Base-by-base conservation (phyloP, 768 basidiomycete species). In the Rhodocollybia butyracea region DNA sequence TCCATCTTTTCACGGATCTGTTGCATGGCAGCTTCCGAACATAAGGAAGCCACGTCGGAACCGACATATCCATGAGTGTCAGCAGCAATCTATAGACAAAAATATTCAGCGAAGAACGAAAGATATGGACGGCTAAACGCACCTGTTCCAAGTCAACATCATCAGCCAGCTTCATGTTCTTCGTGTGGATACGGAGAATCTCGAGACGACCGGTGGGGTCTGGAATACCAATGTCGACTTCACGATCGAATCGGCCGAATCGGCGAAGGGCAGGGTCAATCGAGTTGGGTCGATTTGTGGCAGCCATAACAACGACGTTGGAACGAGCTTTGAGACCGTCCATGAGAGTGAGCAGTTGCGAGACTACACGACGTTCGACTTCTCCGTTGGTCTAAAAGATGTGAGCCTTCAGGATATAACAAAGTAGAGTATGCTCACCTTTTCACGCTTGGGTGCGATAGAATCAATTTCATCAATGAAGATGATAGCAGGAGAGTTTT, bases 1-100 rank as follows among this genome's bases (percentile, higher is more conserved):
- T 98, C 95, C 96, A 99, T 98, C 85, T 99, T 99, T 76, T 99
- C 97, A 70, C 97, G 91, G 60, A 99, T 99, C 70, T 99, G 97
- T 77, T 99, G 97, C 97, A 99, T 99, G 43, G 97, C 97, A 54
- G 97, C 97, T 70, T 99, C 97, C 2, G 97, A 98, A 71, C 97
- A 99, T 48, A 99, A 82, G 11, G 97, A 91, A 24, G 97, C 97
- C 56, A 99, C 69, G 79, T 99, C 97, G 34, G 97, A 97, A 69
- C 97, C 97, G 63, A 99, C 97, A 66, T 98, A 98, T 72, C 97
- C 97, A 70, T 99, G 97, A 5, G 97, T 99, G 70, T 99, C 97
- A 50, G 95, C 94, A 48, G 97, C 97, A 62, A 99, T 98, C 89
- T 96, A 70, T 2, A 42, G 40, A 51, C 27, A 32, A 13, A 38